Percentiles rank a stretch among this genome's conserved stretches.
Conservation (phyloP, 129 eudicot genomes). For the Dittrichia graveolens region DNA sequence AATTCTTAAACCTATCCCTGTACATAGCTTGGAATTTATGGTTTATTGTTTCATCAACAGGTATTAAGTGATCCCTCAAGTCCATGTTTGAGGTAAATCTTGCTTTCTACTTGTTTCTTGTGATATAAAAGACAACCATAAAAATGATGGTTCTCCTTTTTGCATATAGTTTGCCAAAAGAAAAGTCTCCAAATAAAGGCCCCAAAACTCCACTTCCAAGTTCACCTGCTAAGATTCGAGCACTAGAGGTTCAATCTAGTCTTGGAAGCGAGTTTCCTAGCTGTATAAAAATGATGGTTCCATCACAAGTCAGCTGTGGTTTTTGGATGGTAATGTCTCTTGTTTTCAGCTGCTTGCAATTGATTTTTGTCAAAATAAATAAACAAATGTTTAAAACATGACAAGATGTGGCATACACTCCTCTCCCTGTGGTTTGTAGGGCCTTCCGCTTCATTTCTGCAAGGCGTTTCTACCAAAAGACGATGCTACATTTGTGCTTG, state of each 20-base stretch:
- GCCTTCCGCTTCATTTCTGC: conserved; percentile 70
- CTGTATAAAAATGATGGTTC: conserved; percentile 54
- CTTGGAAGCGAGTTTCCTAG: conserved; percentile 56
- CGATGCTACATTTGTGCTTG: conserved; percentile 49
- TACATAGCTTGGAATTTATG: neutral
- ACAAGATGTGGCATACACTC: neutral
- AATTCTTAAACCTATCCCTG: neutral
- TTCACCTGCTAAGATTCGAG: conserved; percentile 56
- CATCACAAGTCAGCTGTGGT: conserved; percentile 67
- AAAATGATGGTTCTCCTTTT: neutral
- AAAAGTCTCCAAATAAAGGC: conserved; percentile 37
- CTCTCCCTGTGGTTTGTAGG: conserved; percentile 38
- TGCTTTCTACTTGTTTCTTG: conserved; percentile 3
- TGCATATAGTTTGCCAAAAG: conserved; percentile 23
- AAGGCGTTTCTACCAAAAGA: conserved; percentile 48
- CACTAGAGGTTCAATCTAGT: conserved; percentile 49
- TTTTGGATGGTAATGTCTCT: conserved; percentile 68
- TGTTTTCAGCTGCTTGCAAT: neutral
- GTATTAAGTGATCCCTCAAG: conserved; percentile 35
- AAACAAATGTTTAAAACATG: neutral
- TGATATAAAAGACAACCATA: neutral
- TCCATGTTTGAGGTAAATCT: conserved; percentile 45
- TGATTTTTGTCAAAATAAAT: neutral
- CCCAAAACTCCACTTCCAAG: conserved; percentile 23
- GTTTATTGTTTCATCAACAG: conserved; percentile 41